Evolutionary conservation across 371 early-diverging fungal genomes (phyloP).

Genomic region (Parasitella parasitica): DNA sequence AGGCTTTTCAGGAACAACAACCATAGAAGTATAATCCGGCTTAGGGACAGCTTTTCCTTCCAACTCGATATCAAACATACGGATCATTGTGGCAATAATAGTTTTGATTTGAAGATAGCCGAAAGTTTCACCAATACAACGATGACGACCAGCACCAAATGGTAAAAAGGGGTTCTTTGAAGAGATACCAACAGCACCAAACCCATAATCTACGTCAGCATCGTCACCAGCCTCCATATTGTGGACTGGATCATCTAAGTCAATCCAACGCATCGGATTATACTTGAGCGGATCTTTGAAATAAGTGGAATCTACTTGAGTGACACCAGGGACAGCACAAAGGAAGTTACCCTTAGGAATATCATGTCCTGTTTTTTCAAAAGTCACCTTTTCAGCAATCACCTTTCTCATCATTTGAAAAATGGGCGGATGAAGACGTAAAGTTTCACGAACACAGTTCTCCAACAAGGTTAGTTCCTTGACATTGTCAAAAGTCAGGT

Average conservation of each 20-base stretch:
- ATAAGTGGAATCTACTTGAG: constrained; percentile 75
- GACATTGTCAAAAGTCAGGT: constrained; percentile 74
- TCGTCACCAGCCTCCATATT: constrained; percentile 59
- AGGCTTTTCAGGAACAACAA: constrained; percentile 82
- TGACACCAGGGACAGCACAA: constrained; percentile 83
- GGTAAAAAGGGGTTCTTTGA: constrained; percentile 86
- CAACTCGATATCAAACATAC: constrained; percentile 69
- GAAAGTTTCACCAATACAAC: constrained; percentile 98
- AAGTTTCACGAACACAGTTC: constrained; percentile 83
- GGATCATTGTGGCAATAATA: constrained; percentile 77
- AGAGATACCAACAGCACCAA: constrained; percentile 79
- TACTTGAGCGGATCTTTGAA: constrained; percentile 81
- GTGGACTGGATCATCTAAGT: constrained; percentile 47
- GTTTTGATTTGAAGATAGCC: constrained; percentile 96
- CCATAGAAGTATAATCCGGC: constrained; percentile 87
- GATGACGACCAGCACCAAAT: constrained; percentile 97
- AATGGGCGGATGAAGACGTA: constrained; percentile 94
- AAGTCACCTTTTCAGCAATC: constrained; percentile 61
- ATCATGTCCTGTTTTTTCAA: constrained; percentile 72
- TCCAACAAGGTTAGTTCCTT: constrained; percentile 80
- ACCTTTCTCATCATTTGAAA: constrained; percentile 94
- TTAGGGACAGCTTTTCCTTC: constrained; percentile 73
- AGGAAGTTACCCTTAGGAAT: constrained; percentile 91
- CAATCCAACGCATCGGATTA: constrained; percentile 81
- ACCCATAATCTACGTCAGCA: constrained; percentile 81